Base-by-base conservation (phyloP, 164 flowering plant species). In the Aristolochia californica region DNA sequence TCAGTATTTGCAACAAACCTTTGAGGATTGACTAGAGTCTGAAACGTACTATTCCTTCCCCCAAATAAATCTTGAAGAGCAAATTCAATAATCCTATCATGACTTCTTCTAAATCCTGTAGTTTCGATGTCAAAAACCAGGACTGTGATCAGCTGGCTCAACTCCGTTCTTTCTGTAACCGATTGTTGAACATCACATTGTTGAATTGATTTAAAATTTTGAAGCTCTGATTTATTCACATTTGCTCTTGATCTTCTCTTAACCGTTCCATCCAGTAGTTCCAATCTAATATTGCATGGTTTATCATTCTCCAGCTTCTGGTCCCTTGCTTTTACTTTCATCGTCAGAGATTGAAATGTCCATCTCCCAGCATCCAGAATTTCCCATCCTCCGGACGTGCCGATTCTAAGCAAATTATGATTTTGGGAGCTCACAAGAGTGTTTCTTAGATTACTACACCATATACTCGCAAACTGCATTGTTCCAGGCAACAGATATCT, bases 41-140 rank as follows among this genome's bases (percentile, higher is more conserved):
- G 91, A 66, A 93, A 87, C 38, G 93, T 87, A 74, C 98, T 85
- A 68, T 81, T 80, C 68, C 72, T 72, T 43, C 98, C 98, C 34
- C 98, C 97, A 1, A 18, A 26, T 58, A 93, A 83, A 78, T 88
- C 95, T 60, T 74, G 93, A 44, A 83, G 57, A 34, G 89, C 98
- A 68, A 91, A 62, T 82, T 91, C 98, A 60, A 91, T 80, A 24
- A 88, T 81, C 52, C 89, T 59, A 9, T 80, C 83, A 38, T 58
- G 63, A 61, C 66, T 70, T 70, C 83, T 80, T 65, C 81, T 66
- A 23, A 88, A 62, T n/a, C 98, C 96, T 21, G 93, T 86, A 21
- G 98, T 88, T 74, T 91, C 96, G 60, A 80, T 69, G 71, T 91
- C 98, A 63, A 85, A 80, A 62, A 77, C 83, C 56, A 91, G 65